Evolutionary conservation across 2,329 filamentous ascomycete genomes (phyloP), one percentile per base, ranked within the genome.

Genomic region (Arthroderma uncinatum): DNA sequence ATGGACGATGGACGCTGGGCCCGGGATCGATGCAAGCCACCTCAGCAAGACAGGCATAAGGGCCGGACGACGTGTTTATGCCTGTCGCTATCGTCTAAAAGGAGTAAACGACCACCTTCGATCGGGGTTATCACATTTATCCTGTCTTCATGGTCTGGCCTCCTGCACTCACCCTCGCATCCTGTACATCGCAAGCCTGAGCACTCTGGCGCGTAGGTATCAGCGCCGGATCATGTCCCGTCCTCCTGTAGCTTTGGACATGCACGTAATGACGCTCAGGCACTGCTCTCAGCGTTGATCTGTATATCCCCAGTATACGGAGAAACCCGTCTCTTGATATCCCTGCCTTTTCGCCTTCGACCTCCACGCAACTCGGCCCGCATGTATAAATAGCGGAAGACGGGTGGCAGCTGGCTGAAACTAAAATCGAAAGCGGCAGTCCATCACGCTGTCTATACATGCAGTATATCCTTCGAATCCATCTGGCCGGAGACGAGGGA

Each of bases 381-480:
- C 40, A 44, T 44, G 40, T 50, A 14, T 50, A 50, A 12, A 50
- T 50, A 23, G 25, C 28, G 44, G 44, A 25, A 50, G 23, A 19
- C 25, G 44, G 28, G 44, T 34, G 44, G n/a, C 44, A 33, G 44
- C n/a, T 25, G 8, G 44, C 44, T 50, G 44, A 33, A 50, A 50
- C 44, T 50, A 33, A 50, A 50, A 50, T 50, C 44, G 23, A 50
- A 50, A 50, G 44, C 23, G 44, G 44, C 19, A 50, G 19, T 50
- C n/a, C n/a, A 33, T 50, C 44, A 50, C 25, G 44, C 44, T 25
- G 7, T 25, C 44, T 33, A 8, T 14, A 30, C 33, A 34, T 50
- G 28, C 28, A 50, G n/a, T 50, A 30, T 30, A 28, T 50, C 25
- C 12, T 16, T 50, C 44, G 14, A 50, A 50, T 50, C 44, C 44